Evolutionary conservation across 1,284 basidiomycete genomes (phyloP).

Genomic region (Ustilago loliicola): DNA sequence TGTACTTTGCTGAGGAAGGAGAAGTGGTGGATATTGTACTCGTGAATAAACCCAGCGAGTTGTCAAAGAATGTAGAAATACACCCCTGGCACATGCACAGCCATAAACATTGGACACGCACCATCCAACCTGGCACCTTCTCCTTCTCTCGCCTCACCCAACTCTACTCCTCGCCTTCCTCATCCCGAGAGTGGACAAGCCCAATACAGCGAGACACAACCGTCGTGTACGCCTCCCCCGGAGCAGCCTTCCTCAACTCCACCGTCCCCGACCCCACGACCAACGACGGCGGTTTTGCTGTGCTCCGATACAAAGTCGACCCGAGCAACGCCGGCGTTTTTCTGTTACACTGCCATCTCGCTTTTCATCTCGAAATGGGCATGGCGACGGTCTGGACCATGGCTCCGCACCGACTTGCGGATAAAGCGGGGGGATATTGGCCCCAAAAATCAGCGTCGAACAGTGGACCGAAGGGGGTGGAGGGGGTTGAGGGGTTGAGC

Average conservation of each 20-base stretch:
- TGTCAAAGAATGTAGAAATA: conserved; percentile 31
- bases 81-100: conserved; percentile 62
- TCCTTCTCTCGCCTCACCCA: conserved; percentile 21
- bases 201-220: conserved; percentile 58
- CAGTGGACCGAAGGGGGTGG: not conserved
- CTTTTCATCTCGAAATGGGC: conserved; percentile 57
- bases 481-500: conserved; percentile 14
- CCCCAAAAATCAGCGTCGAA: not conserved
- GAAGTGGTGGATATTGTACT: conserved; percentile 60
- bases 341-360: conserved; percentile 53
- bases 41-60: conserved; percentile 37
- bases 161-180: conserved; percentile 8
- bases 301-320: conserved; percentile 52
- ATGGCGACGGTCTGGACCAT: conserved; percentile 54
- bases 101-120: conserved; percentile 45
- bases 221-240: conserved; percentile 44
- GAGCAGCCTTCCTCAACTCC: conserved; percentile 37
- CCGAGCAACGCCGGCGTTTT: conserved; percentile 29
- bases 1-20: conserved; percentile 38
- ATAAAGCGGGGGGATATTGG: conserved; percentile 13
- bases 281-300: conserved; percentile 49
- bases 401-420: conserved; percentile 17
- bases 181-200: conserved; percentile 1
- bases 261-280: conserved; percentile 24
- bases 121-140: conserved; percentile 50